Percentiles rank a stretch among this genome's conserved stretches.
phyloP scores from a whole-genome alignment of 192 early-diverging fungal genomes.

The Radiomyces spectabilis region DNA sequence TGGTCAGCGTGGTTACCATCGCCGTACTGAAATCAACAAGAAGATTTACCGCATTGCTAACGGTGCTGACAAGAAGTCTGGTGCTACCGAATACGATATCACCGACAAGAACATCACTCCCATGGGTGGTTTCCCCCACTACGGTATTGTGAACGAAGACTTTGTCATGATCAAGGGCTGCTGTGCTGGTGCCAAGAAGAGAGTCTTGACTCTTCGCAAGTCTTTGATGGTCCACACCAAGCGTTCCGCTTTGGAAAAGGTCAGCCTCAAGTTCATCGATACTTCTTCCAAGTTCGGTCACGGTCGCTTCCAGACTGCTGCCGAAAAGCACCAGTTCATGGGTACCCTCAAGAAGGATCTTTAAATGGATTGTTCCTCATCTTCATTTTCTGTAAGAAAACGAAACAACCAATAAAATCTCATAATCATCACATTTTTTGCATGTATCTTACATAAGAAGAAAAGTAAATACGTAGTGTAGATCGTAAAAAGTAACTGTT shows the following conservation, averaged over 20 bases:
- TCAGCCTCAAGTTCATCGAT: conserved; percentile 98
- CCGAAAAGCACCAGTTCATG: conserved; percentile 91
- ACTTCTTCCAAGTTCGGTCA: conserved; percentile 98
- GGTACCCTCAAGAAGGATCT: conserved; percentile 87
- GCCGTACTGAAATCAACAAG: conserved; percentile 99
- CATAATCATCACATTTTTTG: no score
- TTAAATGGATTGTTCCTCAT: conserved; percentile 36
- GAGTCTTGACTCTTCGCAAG: conserved; percentile 97
- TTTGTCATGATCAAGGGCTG: conserved; percentile 98
- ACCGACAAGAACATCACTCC: conserved; percentile 96
- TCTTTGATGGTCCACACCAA: conserved; percentile 93
- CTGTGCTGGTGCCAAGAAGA: conserved; percentile 94
- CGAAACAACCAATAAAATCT: no score
- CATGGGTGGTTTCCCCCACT: conserved; percentile 99
- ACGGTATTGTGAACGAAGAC: conserved; percentile 97
- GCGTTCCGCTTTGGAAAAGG: conserved; percentile 93
- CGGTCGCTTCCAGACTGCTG: conserved; percentile 98
- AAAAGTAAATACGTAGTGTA: no score
- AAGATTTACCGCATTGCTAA: conserved; percentile 99
- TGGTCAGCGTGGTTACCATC: conserved; percentile 99
- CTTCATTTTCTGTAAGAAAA: no score
- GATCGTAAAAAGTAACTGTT: no score
- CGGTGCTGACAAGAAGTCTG: conserved; percentile 73
- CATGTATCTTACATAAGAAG: no score
- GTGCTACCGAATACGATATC: conserved; percentile 93